Evolutionary conservation across 306 rosid genomes (phyloP).

Genomic region (Cyclanthera cordifolia): DNA sequence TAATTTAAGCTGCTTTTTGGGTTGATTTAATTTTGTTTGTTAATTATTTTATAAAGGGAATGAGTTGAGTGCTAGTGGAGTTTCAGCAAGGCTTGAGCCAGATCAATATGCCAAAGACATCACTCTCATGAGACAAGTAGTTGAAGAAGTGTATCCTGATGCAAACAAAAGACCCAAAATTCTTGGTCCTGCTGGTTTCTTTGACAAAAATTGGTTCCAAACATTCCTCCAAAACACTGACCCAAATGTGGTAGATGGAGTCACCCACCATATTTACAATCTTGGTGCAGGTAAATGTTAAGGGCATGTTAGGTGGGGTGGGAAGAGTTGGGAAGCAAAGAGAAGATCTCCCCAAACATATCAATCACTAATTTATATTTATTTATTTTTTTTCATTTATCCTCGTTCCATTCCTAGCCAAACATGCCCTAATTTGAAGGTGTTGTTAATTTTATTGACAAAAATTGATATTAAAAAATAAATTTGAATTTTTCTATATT

Average conservation of each 20-base stretch:
- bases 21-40: too few relatives aligned
- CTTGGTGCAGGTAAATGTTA: constrained; percentile 63
- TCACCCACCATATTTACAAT: constrained; percentile 60
- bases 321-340: too few relatives aligned
- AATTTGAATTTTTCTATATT: too few relatives aligned
- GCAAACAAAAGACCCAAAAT: constrained; percentile 37
- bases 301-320: too few relatives aligned
- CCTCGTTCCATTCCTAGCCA: too few relatives aligned
- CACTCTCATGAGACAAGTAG: constrained; percentile 20
- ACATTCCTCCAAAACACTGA: constrained; percentile 32
- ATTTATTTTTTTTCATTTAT: too few relatives aligned
- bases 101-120: constrained; percentile 47
- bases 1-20: too few relatives aligned
- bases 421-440: too few relatives aligned
- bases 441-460: too few relatives aligned
- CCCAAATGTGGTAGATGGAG: constrained; percentile 37
- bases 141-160: constrained; percentile 27
- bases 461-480: too few relatives aligned
- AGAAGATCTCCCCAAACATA: too few relatives aligned
- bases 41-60: constrained; percentile 41
- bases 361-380: too few relatives aligned
- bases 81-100: constrained; percentile 32
- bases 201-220: constrained; percentile 38
- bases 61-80: constrained; percentile 39
- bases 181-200: constrained; percentile 57